Conservation (phyloP, 768 basidiomycete genomes). For the Cytidiella melzeri region DNA sequence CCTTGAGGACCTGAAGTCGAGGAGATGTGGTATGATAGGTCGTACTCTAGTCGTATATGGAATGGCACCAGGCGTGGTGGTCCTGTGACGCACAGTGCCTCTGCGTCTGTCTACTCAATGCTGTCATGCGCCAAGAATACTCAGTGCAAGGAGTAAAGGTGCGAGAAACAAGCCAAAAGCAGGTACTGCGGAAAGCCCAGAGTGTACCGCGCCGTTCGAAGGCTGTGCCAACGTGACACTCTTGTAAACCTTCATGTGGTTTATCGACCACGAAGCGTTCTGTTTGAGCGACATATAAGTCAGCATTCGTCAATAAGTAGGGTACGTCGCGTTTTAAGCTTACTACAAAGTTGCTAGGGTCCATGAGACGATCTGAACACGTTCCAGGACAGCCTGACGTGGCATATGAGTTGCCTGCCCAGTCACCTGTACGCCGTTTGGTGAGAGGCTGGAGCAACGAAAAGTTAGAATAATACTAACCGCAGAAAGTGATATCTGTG, state of each 20-base stretch:
- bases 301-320: not conserved
- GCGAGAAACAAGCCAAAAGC: not conserved
- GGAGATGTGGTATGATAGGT: no score
- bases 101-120: no score
- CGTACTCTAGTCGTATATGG: no score
- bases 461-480: slow-evolving; percentile 31
- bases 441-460: not conserved
- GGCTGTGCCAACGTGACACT: slow-evolving; percentile 31
- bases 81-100: no score
- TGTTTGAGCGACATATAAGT: slow-evolving; percentile 5
- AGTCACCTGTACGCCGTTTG: slow-evolving; percentile 56
- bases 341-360: slow-evolving; percentile 70
- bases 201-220: not conserved
- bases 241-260: slow-evolving; percentile 68
- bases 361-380: slow-evolving; percentile 53
- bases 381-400: slow-evolving; percentile 73
- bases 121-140: slow-evolving; percentile 6
- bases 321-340: slow-evolving; percentile 18
- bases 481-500: slow-evolving; percentile 78
- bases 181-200: not conserved
- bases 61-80: no score
- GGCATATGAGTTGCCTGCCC: slow-evolving; percentile 79
- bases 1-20: no score
- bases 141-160: not conserved
- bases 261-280: slow-evolving; percentile 65